A percentile compares a stretch with the other conserved stretches of the same genome.
Evolutionary conservation across 108 stramenopile genomes (phyloP).

Genomic region (Conticribra weissflogii): DNA sequence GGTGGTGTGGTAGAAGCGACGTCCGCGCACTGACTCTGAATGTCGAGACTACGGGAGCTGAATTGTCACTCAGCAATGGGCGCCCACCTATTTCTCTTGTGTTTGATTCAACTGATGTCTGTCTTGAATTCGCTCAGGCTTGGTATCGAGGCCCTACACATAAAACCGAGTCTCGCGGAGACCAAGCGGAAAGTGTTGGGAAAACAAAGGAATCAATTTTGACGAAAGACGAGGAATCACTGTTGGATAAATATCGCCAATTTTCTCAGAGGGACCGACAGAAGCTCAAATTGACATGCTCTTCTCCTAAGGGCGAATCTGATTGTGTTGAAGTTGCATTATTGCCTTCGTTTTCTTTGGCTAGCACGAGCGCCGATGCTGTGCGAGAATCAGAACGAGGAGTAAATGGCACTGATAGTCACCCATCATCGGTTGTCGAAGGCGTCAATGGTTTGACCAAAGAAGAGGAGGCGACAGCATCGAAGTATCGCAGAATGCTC

Average conservation of each 20-base stretch:
- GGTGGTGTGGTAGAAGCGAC: constrained; percentile 61
- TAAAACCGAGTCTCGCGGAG: constrained; percentile 5
- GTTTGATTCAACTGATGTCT: constrained; percentile 63
- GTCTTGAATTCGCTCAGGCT: constrained; percentile 73
- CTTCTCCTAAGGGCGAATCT: constrained; percentile 30
- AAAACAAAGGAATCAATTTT: constrained; percentile 8
- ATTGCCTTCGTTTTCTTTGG: background rate
- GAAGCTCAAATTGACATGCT: constrained; percentile 34
- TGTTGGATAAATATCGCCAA: constrained; percentile 33
- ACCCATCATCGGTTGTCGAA: no score
- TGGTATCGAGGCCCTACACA: constrained; percentile 57
- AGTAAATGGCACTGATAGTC: constrained; percentile 75
- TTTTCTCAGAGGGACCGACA: constrained; percentile 34
- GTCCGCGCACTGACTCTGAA: constrained; percentile 75
- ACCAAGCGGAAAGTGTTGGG: background rate
- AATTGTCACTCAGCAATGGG: constrained; percentile 47
- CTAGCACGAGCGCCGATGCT: constrained; percentile 21
- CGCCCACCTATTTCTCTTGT: constrained; percentile 52
- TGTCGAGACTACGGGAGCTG: constrained; percentile 64
- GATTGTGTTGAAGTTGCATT: constrained; percentile 37
- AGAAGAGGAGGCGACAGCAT: constrained; percentile 57
- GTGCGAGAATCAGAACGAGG: constrained; percentile 73
- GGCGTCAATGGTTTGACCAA: no score
- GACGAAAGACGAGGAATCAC: constrained; percentile 36
- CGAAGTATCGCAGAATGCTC: constrained; percentile 65